phyloP scores from a whole-genome alignment of 768 basidiomycete species.

The Serpula lacrymans region DNA sequence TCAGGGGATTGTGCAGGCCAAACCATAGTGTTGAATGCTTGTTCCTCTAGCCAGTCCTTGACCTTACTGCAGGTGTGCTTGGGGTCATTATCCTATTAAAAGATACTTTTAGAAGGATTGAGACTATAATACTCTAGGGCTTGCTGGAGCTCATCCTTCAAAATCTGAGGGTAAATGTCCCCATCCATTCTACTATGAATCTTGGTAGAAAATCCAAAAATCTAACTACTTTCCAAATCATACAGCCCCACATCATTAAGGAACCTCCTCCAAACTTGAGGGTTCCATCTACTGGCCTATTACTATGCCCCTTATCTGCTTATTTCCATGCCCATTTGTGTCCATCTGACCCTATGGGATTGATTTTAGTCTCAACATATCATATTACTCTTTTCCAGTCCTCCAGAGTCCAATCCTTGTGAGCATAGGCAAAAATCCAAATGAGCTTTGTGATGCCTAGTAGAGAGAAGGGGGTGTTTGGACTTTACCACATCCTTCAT shows the following conservation, averaged over 20 bases:
- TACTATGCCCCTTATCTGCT: conserved; percentile 3
- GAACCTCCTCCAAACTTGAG: conserved; percentile 11
- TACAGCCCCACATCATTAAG: conserved; percentile 17
- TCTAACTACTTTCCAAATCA: conserved; percentile 17
- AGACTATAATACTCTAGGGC: too few relatives aligned
- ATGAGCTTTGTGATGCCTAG: too few relatives aligned
- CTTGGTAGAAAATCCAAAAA: too few relatives aligned
- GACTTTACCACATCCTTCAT: too few relatives aligned
- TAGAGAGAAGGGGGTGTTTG: too few relatives aligned
- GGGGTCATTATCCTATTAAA: too few relatives aligned
- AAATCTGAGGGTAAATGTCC: too few relatives aligned
- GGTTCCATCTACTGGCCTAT: conserved; percentile 3
- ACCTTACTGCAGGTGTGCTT: too few relatives aligned
- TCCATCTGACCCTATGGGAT: conserved; percentile 16
- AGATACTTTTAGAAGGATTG: too few relatives aligned
- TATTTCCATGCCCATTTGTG: conserved; percentile 12
- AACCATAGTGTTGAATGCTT: conserved; percentile 9
- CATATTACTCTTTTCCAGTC: conserved; percentile 18
- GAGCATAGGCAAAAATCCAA: conserved; percentile 9
- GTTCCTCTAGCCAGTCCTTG: conserved; percentile 13
- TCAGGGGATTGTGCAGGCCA: conserved; percentile 16
- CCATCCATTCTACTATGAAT: too few relatives aligned
- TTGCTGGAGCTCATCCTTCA: too few relatives aligned
- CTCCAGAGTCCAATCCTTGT: conserved; percentile 15
- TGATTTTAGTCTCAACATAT: conserved; percentile 19